A percentile compares a stretch with the other conserved stretches of the same genome.
Evolutionary conservation across 176 grass and related monocot genomes (phyloP).

Genomic region (Eremochloa ophiuroides): DNA sequence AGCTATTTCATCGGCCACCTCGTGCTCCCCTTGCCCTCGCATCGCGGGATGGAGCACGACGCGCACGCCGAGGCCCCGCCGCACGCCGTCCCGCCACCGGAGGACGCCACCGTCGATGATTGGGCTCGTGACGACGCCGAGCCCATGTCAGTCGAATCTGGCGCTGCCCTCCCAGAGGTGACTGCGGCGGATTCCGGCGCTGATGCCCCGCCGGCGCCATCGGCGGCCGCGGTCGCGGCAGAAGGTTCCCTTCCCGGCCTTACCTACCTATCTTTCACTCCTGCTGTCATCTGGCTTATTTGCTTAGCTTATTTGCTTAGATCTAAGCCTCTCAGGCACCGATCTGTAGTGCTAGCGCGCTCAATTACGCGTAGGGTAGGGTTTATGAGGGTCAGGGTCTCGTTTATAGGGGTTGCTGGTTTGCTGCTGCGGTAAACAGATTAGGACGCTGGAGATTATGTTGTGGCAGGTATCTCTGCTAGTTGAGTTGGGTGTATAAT

Average conservation of each 20-base stretch:
- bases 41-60: conserved; percentile 34
- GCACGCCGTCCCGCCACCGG: not conserved
- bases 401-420: not conserved
- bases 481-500: no score
- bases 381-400: not conserved
- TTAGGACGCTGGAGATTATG: not conserved
- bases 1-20: no score
- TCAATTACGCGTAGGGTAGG: not conserved
- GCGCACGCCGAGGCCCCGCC: not conserved
- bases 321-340: not conserved
- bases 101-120: conserved; percentile 37
- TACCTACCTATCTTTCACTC: not conserved
- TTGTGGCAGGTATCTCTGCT: not conserved
- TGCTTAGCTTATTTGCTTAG: not conserved
- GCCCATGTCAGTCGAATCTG: conserved; percentile 8
- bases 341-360: not conserved
- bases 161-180: not conserved
- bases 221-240: not conserved
- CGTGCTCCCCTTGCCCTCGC: not conserved
- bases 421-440: not conserved
- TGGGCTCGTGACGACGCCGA: conserved; percentile 69
- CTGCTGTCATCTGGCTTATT: not conserved
- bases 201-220: not conserved
- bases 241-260: conserved; percentile 22
- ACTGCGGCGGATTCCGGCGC: not conserved